Percentiles rank a stretch among this genome's conserved stretches.
Conservation (phyloP, 2,329 filamentous ascomycete genomes). For the Chaetomium olivaceum region DNA sequence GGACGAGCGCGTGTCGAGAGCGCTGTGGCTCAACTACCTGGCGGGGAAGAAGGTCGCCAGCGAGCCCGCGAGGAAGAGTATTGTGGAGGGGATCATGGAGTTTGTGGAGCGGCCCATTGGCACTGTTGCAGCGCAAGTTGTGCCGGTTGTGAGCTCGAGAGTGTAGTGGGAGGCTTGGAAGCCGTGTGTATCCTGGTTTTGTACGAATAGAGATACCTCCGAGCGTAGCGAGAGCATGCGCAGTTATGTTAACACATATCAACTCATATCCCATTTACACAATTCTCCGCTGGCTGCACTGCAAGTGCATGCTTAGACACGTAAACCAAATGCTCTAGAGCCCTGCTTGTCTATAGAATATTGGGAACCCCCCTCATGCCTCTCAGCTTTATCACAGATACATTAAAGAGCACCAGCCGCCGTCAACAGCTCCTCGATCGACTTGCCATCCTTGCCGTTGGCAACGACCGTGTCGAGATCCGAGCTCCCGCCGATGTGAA, state of each 20-base stretch:
- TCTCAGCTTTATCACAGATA: background rate
- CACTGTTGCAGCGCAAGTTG: conserved; percentile 78
- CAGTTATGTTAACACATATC: background rate
- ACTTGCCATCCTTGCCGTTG: conserved; percentile 61
- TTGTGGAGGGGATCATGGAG: conserved; percentile 84
- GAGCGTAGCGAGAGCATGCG: background rate
- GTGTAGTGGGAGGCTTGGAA: conserved; percentile 18
- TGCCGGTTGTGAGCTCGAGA: conserved; percentile 35
- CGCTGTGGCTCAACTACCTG: conserved; percentile 89
- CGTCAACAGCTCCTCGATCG: conserved; percentile 55
- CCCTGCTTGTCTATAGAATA: conserved; percentile 1
- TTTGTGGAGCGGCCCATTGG: conserved; percentile 87
- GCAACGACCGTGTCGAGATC: conserved; percentile 64
- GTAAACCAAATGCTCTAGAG: background rate
- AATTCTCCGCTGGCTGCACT: background rate
- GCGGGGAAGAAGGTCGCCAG: conserved; percentile 85
- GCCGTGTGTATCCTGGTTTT: background rate
- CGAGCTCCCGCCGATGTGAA: conserved; percentile 97
- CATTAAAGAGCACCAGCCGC: conserved; percentile 44
- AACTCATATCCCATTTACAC: background rate
- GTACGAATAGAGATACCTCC: background rate
- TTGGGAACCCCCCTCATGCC: conserved; percentile 19
- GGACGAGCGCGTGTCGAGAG: conserved; percentile 77
- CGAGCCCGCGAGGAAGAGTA: conserved; percentile 74
- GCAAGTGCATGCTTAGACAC: background rate